Conservation (phyloP, 345 rosid species). For the Lepidium sativum region DNA sequence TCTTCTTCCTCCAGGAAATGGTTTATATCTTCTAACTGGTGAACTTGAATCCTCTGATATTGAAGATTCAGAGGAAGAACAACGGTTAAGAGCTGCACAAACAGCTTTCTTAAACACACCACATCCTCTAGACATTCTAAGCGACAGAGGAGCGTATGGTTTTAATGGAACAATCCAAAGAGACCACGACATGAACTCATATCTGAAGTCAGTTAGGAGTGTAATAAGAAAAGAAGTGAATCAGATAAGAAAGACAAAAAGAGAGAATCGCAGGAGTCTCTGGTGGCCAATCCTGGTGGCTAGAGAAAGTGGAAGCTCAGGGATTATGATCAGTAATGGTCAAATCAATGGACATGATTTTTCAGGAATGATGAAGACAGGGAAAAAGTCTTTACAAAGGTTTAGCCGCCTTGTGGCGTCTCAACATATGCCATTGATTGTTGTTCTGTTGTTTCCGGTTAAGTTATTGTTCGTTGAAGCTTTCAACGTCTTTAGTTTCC, state of each 20-base stretch:
- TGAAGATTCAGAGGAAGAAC: conserved; percentile 39
- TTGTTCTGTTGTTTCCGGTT: conserved; percentile 62
- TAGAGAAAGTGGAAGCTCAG: conserved; percentile 21
- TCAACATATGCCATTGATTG: conserved; percentile 80
- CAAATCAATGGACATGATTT: conserved; percentile 38
- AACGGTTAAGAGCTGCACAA: conserved; percentile 42
- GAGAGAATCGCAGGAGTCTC: conserved; percentile 47
- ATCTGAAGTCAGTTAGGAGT: conserved; percentile 46
- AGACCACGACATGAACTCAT: conserved; percentile 81
- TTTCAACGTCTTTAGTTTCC: conserved; percentile 30
- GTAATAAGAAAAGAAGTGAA: conserved; percentile 62
- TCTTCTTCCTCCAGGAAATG: conserved; percentile 75
- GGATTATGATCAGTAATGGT: conserved; percentile 28
- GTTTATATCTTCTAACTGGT: conserved; percentile 46
- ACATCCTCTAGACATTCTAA: conserved; percentile 76
- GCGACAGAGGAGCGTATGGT: conserved; percentile 73
- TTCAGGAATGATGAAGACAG: conserved; percentile 50
- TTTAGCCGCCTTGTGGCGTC: conserved; percentile 69
- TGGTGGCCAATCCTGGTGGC: conserved; percentile 59
- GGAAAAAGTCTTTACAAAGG: conserved; percentile 61
- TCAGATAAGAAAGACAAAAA: conserved; percentile 43
- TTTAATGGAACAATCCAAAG: conserved; percentile 64
- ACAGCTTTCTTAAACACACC: conserved; percentile 66
- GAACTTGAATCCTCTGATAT: conserved; percentile 28
- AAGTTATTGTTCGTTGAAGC: conserved; percentile 56